These are phyloP conservation scores for Cyphellophora europaea DNA, from an alignment of 2,329 filamentous ascomycete genomes.

Conservation along the genomic window DNA sequence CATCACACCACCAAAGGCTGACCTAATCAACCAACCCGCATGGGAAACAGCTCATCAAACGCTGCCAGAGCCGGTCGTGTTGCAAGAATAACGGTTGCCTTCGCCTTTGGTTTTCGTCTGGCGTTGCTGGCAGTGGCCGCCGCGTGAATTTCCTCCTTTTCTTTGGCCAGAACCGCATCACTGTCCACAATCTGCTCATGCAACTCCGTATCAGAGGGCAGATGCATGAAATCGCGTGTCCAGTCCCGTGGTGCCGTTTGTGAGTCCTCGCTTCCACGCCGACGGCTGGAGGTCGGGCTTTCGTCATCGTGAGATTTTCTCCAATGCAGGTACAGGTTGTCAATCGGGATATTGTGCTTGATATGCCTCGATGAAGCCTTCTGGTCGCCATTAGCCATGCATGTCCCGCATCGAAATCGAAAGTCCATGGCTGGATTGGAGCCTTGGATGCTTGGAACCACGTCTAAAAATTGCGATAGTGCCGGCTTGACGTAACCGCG, in stretches of 20 bases:
- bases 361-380: slow-evolving; percentile 6
- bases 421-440: slow-evolving; percentile 12
- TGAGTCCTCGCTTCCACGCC: not conserved
- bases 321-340: slow-evolving; percentile 15
- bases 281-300: not conserved
- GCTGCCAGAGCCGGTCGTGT: slow-evolving; percentile 6
- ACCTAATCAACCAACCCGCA: too few relatives aligned
- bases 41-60: slow-evolving; percentile 11
- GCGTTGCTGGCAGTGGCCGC: slow-evolving; percentile 2
- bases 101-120: slow-evolving; percentile 11
- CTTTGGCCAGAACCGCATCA: slow-evolving; percentile 10
- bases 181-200: slow-evolving; percentile 7
- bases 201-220: slow-evolving; percentile 16
- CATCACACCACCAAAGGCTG: too few relatives aligned
- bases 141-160: slow-evolving; percentile 9
- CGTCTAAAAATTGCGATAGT: slow-evolving; percentile 3
- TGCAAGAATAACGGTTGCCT: slow-evolving; percentile 10
- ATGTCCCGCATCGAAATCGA: slow-evolving; percentile 14
- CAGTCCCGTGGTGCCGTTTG: slow-evolving; percentile 2
- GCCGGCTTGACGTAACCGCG: slow-evolving; percentile 1
- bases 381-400: slow-evolving; percentile 7
- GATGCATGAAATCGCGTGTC: slow-evolving; percentile 10
- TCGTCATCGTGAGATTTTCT: slow-evolving; percentile 8
- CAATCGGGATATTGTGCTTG: slow-evolving; percentile 8
- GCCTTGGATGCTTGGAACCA: slow-evolving; percentile 6